Evolutionary conservation across 2,329 filamentous ascomycete species (phyloP), one percentile per base, ranked within the genome.

Genomic region (Ambrosiella xylebori): DNA sequence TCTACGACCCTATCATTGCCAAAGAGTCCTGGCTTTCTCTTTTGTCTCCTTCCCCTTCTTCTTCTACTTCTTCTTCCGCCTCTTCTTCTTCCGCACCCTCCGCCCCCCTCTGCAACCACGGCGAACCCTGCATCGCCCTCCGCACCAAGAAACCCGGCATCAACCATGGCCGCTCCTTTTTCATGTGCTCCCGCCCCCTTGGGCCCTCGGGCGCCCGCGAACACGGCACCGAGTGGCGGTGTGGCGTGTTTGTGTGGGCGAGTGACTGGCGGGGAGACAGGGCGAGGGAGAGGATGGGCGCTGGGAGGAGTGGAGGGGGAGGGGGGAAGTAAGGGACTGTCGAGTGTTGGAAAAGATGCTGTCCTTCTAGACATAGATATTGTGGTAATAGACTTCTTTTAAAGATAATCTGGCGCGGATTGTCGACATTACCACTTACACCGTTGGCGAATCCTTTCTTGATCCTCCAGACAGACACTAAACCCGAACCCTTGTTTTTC

Each of bases 1-100:
- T 80, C 1, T 74, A 85, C 61, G 86, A 90, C 63, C 83, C 85
- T 0, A 80, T 88, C 54, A 75, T 79, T 61, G 78, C 79, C 51
- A 91, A 88, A 67, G 85, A 93, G 65, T 85, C 84, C 19, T 97
- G 93, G 93, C 83, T 81, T 3, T 89, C 85, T 66, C 75, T 97
- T 12, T 83, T 97, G 61, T 80, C 17, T 6, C 15, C 51, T 36
- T 11, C 17, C 12, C 51, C 19, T 19, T 3, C 19, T 19, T 19
- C 19, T 19, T 19, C 19, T 19, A 2, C 19, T 19, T 80, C 17
- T 6, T n/a, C 51, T 36, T 49, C 44, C 44, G 7, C 44, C 44
- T 47, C 1, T 49, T 9, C 27, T 27, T 27, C 27, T 27, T 27
- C 83, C 13, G 88, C 85, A 68, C 82, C 85, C 59, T 72, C 80